Evolutionary conservation across 2,329 filamentous ascomycete genomes (phyloP).

Genomic region (Penicillium sp.): DNA sequence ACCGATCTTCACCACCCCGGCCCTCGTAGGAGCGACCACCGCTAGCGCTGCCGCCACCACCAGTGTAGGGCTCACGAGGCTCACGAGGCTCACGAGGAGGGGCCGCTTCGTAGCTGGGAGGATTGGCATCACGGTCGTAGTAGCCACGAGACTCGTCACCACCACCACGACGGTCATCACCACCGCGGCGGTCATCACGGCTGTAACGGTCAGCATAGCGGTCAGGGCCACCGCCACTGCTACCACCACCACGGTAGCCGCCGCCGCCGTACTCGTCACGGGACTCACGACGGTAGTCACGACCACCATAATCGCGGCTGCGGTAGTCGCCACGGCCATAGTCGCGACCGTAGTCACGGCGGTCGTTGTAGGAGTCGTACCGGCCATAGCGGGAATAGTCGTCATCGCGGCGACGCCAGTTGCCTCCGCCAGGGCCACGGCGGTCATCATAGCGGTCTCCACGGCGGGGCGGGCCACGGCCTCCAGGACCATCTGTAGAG

Average conservation of each 20-base stretch:
- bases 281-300: conserved; percentile 43
- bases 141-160: conserved; percentile 40
- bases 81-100: conserved; percentile 39
- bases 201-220: conserved; percentile 45
- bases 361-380: conserved; percentile 50
- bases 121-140: conserved; percentile 52
- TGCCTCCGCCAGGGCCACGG: conserved; percentile 48
- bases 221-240: conserved; percentile 28
- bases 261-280: conserved; percentile 42
- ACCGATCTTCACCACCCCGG: conserved; percentile 38
- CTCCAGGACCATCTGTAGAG: conserved; percentile 27
- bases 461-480: conserved; percentile 43
- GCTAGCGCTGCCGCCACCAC: conserved; percentile 8
- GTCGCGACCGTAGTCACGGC: conserved; percentile 58
- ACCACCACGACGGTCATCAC: conserved; percentile 41
- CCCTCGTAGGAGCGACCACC: conserved; percentile 35
- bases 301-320: conserved; percentile 32
- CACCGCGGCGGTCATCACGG: conserved; percentile 41
- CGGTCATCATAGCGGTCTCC: conserved; percentile 50
- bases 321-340: conserved; percentile 54
- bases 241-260: conserved; percentile 29
- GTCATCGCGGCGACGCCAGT: conserved; percentile 45
- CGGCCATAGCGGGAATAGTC: conserved; percentile 43
- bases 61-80: conserved; percentile 29
- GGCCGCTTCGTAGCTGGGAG: conserved; percentile 43